Percentiles rank a stretch among this genome's conserved stretches.
Conservation (phyloP, 345 rosid species). For the Syzygium aromaticum region DNA sequence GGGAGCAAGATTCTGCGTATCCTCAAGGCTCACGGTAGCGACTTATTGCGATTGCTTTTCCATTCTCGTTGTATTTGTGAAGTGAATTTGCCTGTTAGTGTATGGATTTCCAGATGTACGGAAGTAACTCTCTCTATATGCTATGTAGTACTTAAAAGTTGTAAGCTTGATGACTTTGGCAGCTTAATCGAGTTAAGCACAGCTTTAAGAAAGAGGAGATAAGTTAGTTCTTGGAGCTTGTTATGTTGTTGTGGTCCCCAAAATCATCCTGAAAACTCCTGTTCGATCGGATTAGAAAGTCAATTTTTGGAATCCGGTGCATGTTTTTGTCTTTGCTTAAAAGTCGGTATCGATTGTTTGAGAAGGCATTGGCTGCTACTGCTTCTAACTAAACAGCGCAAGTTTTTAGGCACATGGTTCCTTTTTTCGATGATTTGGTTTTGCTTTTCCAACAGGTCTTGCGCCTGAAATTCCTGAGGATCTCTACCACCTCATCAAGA, state of each 20-base stretch:
- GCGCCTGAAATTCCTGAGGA: conserved; percentile 47
- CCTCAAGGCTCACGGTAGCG: conserved; percentile 26
- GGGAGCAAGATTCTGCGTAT: conserved; percentile 41
- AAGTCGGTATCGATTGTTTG: neutral
- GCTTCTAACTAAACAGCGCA: neutral
- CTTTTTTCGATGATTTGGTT: neutral
- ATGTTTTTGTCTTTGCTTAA: neutral
- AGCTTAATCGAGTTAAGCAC: neutral
- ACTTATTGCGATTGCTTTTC: neutral
- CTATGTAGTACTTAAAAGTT: neutral
- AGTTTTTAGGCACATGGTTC: neutral
- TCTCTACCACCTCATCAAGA: conserved; percentile 43
- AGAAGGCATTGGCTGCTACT: neutral
- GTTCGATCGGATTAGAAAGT: neutral
- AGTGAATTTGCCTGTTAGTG: neutral
- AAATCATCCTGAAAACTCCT: neutral
- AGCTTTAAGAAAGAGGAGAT: neutral
- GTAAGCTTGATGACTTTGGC: neutral
- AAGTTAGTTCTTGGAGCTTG: neutral
- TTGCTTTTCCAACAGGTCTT: conserved; percentile 11
- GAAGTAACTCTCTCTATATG: neutral
- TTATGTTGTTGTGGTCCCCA: neutral
- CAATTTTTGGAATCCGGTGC: neutral
- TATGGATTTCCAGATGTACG: neutral
- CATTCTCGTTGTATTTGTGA: neutral